Percentiles rank a stretch among this genome's conserved stretches.
phyloP scores from a whole-genome alignment of 164 flowering plant genomes.

The Hamamelis virginiana region DNA sequence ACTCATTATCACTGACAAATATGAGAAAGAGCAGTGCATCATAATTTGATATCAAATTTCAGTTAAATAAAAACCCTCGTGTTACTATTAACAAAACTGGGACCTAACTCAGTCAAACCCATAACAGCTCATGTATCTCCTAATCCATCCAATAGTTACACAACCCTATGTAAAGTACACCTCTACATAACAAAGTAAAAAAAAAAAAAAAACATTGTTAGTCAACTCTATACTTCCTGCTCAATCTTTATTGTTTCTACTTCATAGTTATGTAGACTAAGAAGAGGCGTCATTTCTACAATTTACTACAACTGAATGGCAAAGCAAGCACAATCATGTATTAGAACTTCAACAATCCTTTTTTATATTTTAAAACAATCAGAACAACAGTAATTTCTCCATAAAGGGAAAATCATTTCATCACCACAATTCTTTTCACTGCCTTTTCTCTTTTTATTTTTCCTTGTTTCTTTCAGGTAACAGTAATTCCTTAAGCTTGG shows the following conservation, averaged over 20 bases:
- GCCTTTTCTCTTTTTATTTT: not conserved
- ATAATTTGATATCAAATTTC: not conserved
- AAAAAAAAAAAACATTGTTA: not conserved
- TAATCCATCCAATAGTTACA: not conserved
- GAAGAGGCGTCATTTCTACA: not conserved
- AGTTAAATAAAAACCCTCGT: not conserved
- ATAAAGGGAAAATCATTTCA: not conserved
- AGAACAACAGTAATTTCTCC: not conserved
- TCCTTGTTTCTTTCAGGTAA: not conserved
- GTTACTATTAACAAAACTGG: not conserved
- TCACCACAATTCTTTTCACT: not conserved
- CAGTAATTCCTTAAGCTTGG: too few relatives aligned
- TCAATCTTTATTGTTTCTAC: not conserved
- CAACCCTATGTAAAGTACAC: not conserved
- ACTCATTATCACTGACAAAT: slow-evolving; percentile 7
- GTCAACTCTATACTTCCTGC: not conserved
- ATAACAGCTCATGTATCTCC: not conserved
- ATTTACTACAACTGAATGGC: not conserved
- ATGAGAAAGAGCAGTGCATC: not conserved
- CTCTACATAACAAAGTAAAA: not conserved
- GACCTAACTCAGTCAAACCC: not conserved
- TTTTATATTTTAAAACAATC: not conserved
- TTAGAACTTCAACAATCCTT: not conserved
- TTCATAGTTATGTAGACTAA: not conserved
- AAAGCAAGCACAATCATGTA: not conserved